These are phyloP conservation scores for Carex myosuroides DNA, from an alignment of 176 grass and related monocot genomes.

Conservation along the genomic window DNA sequence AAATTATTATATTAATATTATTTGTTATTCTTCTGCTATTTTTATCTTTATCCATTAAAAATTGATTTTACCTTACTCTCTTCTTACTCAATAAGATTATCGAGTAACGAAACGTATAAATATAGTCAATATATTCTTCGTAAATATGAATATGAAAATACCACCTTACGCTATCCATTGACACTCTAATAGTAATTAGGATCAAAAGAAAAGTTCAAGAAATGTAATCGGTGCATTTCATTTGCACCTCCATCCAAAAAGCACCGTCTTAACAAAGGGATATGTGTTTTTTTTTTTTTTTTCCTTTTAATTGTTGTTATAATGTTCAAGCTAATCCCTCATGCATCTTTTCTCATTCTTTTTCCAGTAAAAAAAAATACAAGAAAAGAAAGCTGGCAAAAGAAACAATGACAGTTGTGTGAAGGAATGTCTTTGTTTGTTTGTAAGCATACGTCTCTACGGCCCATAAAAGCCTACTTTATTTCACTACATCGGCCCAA, in stretches of 20 bases:
- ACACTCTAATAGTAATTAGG: no score
- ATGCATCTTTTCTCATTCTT: not conserved
- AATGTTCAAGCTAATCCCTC: not conserved
- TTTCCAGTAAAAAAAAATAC: not conserved
- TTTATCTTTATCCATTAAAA: no score
- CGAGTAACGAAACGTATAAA: no score
- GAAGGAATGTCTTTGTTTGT: not conserved
- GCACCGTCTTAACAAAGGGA: not conserved
- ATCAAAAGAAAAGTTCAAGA: no score
- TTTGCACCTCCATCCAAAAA: not conserved
- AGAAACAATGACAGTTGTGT: not conserved
- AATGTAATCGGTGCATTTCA: not conserved
- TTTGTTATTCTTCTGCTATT: no score
- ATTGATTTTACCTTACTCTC: no score
- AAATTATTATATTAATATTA: no score
- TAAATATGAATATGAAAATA: no score
- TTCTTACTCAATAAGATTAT: no score
- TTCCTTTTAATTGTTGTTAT: not conserved
- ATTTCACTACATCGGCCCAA: not conserved
- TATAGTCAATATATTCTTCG: no score
- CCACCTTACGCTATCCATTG: no score
- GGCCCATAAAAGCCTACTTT: not conserved
- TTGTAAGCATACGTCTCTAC: not conserved
- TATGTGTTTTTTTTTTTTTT: not conserved
- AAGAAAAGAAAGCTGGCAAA: not conserved